phyloP scores from a whole-genome alignment of 2,329 filamentous ascomycete species.

The Thelonectria olida region DNA sequence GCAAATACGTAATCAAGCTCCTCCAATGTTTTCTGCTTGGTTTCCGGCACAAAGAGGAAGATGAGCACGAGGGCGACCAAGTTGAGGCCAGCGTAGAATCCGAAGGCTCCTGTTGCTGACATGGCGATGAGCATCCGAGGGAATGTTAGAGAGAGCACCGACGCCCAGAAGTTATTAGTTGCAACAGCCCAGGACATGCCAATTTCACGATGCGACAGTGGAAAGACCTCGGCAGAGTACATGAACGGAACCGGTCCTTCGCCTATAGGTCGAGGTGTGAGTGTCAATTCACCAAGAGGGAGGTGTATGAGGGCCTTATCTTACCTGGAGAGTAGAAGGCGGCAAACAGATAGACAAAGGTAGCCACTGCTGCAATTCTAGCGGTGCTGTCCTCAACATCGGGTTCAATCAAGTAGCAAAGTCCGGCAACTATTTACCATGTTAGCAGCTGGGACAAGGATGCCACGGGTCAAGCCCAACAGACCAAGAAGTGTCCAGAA shows the following conservation, averaged over 20 bases:
- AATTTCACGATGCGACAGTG: constrained; percentile 66
- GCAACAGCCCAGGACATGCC: constrained; percentile 70
- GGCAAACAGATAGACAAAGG: constrained; percentile 70
- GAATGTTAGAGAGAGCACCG: constrained; percentile 57
- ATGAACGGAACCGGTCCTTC: constrained; percentile 68
- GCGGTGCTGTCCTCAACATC: constrained; percentile 47
- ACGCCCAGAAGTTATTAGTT: constrained; percentile 62
- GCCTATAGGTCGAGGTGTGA: constrained; percentile 23
- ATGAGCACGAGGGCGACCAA: constrained; percentile 56
- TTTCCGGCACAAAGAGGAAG: constrained; percentile 60
- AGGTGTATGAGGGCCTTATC: constrained; percentile 4
- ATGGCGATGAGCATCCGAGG: constrained; percentile 54
- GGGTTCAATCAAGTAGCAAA: constrained; percentile 45
- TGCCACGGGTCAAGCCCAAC: constrained; percentile 10
- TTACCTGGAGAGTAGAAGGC: constrained; percentile 69
- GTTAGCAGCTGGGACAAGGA: constrained; percentile 6
- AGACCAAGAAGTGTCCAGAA: constrained; percentile 62
- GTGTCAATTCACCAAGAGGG: neutral
- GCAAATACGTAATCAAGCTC: constrained; percentile 60
- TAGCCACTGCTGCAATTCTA: constrained; percentile 62
- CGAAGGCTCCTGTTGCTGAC: constrained; percentile 45
- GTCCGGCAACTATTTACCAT: constrained; percentile 40
- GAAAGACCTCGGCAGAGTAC: constrained; percentile 69
- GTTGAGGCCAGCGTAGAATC: constrained; percentile 59
- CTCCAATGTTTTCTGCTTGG: constrained; percentile 60